phyloP scores from a whole-genome alignment of 805 yeast genomes.

The Zygosaccharomyces gambellarensis region DNA sequence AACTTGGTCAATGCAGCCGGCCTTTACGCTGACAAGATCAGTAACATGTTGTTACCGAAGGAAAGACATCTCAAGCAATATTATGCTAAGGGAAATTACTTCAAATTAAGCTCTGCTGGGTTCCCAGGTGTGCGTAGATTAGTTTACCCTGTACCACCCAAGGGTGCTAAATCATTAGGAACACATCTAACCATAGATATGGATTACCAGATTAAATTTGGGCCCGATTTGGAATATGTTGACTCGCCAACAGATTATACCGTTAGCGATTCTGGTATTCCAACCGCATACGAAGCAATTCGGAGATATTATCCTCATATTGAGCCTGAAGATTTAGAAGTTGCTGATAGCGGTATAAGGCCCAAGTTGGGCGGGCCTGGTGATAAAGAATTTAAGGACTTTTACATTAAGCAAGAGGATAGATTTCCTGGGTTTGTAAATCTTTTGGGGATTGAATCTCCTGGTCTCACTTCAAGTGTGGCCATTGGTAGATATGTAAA shows the following conservation, averaged over 20 bases:
- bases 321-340: slow-evolving; percentile 45
- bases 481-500: slow-evolving; percentile 76
- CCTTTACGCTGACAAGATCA: slow-evolving; percentile 61
- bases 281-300: slow-evolving; percentile 55
- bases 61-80: slow-evolving; percentile 53
- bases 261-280: slow-evolving; percentile 46
- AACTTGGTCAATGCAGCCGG: slow-evolving; percentile 78
- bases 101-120: slow-evolving; percentile 44
- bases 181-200: slow-evolving; percentile 82
- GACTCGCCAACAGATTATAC: slow-evolving; percentile 43
- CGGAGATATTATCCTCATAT: slow-evolving; percentile 60
- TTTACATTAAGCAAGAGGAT: slow-evolving; percentile 62
- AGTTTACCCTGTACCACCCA: slow-evolving; percentile 78
- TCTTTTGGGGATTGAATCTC: slow-evolving; percentile 80
- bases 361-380: slow-evolving; percentile 61
- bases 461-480: slow-evolving; percentile 79
- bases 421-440: slow-evolving; percentile 77
- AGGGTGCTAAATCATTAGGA: slow-evolving; percentile 70
- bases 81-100: slow-evolving; percentile 86
- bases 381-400: slow-evolving; percentile 56
- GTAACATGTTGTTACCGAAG: slow-evolving; percentile 63
- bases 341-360: slow-evolving; percentile 77
- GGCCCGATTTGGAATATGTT: slow-evolving; percentile 88
- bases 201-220: slow-evolving; percentile 75
- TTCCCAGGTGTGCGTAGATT: slow-evolving; percentile 50